These are phyloP conservation scores for Tilletia caries DNA, from an alignment of 1,284 basidiomycete species.

Conservation along the genomic window DNA sequence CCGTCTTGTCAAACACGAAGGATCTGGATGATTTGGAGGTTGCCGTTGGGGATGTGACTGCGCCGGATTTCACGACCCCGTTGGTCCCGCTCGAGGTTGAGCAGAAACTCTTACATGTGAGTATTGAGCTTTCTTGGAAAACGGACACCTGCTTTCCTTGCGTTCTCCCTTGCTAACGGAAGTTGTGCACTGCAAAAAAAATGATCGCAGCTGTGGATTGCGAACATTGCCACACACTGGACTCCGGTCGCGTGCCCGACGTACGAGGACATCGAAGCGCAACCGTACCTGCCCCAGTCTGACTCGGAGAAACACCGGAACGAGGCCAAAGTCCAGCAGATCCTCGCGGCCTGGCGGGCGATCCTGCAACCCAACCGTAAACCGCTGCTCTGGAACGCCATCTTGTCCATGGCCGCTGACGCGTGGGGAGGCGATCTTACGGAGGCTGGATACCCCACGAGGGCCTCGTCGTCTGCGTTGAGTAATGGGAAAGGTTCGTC, in stretches of 20 bases:
- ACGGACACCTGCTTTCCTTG: no score
- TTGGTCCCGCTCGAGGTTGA: neutral
- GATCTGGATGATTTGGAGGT: slow-evolving; percentile 10
- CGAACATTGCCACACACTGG: slow-evolving; percentile 7
- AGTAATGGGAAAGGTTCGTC: neutral
- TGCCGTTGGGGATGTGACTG: neutral
- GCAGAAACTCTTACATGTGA: slow-evolving; percentile 7
- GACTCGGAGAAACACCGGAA: neutral
- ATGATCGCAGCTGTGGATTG: slow-evolving; percentile 9
- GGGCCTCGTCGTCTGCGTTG: neutral
- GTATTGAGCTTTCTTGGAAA: neutral
- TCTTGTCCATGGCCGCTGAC: slow-evolving; percentile 5
- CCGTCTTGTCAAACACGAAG: neutral
- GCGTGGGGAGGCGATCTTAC: slow-evolving; percentile 3
- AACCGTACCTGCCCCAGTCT: neutral
- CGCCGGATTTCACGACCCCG: slow-evolving; percentile 2
- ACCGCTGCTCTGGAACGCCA: slow-evolving; percentile 5
- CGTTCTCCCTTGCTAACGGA: no score
- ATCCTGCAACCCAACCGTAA: neutral
- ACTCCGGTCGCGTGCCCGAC: neutral
- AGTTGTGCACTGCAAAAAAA: no score
- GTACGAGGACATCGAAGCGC: slow-evolving; percentile 6
- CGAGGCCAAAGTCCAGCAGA: neutral
- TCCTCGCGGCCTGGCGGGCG: neutral
- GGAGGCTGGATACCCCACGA: neutral